Evolutionary conservation across 2,329 filamentous ascomycete genomes (phyloP), one percentile per base, ranked within the genome.

Genomic region (Hypoxylon sp.): DNA sequence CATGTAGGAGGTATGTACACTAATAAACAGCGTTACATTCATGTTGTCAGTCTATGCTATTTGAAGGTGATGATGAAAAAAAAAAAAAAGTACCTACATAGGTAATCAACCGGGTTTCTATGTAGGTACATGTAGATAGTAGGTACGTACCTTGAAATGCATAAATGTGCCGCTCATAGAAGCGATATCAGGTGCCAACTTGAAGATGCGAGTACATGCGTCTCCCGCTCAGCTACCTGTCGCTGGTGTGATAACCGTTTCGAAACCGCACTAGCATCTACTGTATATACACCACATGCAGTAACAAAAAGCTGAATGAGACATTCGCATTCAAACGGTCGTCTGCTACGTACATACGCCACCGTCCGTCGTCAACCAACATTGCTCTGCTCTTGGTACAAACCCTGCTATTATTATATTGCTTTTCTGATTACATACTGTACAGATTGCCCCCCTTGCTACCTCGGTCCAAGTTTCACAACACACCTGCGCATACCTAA

Each of bases 121-220:
- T n/a, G n/a, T n/a, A n/a, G n/a, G n/a, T n/a, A n/a, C n/a, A n/a
- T n/a, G n/a, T n/a, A n/a, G n/a, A n/a, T 44, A 44, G 5, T 19
- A 46, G 3, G 35, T 55, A 46, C 50, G 57, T 59, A 26, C 26
- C 26, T 29, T 29, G 26, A 42, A 62, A 62, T 55, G 57, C 53
- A 50, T 50, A 9, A 17, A 35, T 26, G 57, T 44, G 48, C 35
- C 52, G 53, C 14, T 46, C 24, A 17, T 22, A 52, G 46, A 55
- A 48, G 59, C 42, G 42, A 70, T 63, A 72, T 72, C 70, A 72
- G 70, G 70, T 72, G 70, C 70, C 39, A 31, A 53, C 39, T 57
- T 50, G 57, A 58, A 61, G 63, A 69, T 72, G 70, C 70, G 70
- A 70, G 70, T 72, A 65, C 61, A 61, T 68, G 68, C 68, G 63